Percentiles rank a stretch among this genome's conserved stretches.
These are phyloP conservation scores for Hyphodiscus hymeniophilus DNA, from an alignment of 495 filamentous ascomycete species.

Conservation along the genomic window DNA sequence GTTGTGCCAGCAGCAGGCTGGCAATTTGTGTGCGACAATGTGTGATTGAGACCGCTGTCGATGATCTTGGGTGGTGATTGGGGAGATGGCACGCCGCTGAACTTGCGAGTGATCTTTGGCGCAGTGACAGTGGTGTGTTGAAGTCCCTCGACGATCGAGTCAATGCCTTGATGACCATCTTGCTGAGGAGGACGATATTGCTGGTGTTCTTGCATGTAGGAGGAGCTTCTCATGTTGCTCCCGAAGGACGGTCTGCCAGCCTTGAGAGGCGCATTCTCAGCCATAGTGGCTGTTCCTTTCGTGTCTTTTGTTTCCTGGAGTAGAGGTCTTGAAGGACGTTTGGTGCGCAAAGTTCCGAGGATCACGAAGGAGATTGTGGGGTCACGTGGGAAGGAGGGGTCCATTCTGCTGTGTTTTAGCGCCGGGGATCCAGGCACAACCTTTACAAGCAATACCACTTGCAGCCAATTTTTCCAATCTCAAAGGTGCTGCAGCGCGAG, in stretches of 20 bases:
- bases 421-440: too few relatives aligned
- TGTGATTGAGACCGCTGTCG: conserved; percentile 47
- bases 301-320: too few relatives aligned
- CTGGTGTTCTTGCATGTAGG: conserved; percentile 64
- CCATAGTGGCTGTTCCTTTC: too few relatives aligned
- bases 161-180: conserved; percentile 43
- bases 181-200: conserved; percentile 58
- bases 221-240: conserved; percentile 51
- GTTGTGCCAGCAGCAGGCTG: conserved; percentile 33
- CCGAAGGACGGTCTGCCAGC: conserved; percentile 35
- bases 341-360: too few relatives aligned
- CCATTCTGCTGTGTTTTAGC: too few relatives aligned
- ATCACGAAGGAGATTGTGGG: too few relatives aligned
- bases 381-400: too few relatives aligned
- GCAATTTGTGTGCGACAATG: conserved; percentile 48
- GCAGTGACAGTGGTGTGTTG: conserved; percentile 5
- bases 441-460: too few relatives aligned
- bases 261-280: background rate
- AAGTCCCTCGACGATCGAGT: conserved; percentile 40
- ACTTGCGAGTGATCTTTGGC: conserved; percentile 30
- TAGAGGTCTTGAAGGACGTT: too few relatives aligned
- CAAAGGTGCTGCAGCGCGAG: too few relatives aligned
- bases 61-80: conserved; percentile 39
- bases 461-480: too few relatives aligned
- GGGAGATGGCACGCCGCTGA: conserved; percentile 43